phyloP scores from a whole-genome alignment of 306 rosid genomes.

The Begonia loranthoides region DNA sequence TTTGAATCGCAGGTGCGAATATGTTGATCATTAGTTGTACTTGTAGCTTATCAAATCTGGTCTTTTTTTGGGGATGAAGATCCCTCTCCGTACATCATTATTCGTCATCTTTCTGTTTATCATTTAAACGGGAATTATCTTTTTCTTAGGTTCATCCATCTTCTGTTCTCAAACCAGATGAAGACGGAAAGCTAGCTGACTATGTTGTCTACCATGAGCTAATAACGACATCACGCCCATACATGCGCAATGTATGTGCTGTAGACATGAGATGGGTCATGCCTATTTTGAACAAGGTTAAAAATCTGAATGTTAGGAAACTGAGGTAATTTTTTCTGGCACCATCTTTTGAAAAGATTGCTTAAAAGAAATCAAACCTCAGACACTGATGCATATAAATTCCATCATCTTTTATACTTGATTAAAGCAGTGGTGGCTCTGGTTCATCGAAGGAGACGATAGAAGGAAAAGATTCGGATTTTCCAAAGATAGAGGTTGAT shows the following conservation, averaged over 20 bases:
- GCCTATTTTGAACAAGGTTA: slow-evolving; percentile 66
- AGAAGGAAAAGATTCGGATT: slow-evolving; percentile 27
- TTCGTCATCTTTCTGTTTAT: no score
- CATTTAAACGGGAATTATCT: slow-evolving; percentile 12
- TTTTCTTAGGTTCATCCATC: slow-evolving; percentile 75
- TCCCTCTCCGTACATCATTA: no score
- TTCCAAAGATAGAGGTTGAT: slow-evolving; percentile 38
- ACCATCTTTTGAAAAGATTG: neutral
- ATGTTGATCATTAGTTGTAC: slow-evolving; percentile 1
- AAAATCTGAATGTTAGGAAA: slow-evolving; percentile 48
- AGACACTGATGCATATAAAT: no score
- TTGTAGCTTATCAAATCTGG: no score
- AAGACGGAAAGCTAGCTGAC: slow-evolving; percentile 74
- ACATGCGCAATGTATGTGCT: slow-evolving; percentile 69
- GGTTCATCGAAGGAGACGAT: slow-evolving; percentile 24
- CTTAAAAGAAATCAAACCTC: no score
- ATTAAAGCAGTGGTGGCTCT: slow-evolving; percentile 52
- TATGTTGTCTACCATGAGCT: slow-evolving; percentile 86
- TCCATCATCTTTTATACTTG: slow-evolving; percentile 1
- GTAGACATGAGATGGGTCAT: slow-evolving; percentile 63
- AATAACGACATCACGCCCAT: slow-evolving; percentile 76
- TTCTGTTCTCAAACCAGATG: slow-evolving; percentile 48
- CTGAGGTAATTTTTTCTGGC: slow-evolving; percentile 37
- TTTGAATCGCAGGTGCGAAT: slow-evolving; percentile 4
- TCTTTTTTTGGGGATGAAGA: no score